Percentiles rank a stretch among this genome's conserved stretches.
Evolutionary conservation across 75 land plant genomes (phyloP).

Genomic region (Isoetes taiwanensis): DNA sequence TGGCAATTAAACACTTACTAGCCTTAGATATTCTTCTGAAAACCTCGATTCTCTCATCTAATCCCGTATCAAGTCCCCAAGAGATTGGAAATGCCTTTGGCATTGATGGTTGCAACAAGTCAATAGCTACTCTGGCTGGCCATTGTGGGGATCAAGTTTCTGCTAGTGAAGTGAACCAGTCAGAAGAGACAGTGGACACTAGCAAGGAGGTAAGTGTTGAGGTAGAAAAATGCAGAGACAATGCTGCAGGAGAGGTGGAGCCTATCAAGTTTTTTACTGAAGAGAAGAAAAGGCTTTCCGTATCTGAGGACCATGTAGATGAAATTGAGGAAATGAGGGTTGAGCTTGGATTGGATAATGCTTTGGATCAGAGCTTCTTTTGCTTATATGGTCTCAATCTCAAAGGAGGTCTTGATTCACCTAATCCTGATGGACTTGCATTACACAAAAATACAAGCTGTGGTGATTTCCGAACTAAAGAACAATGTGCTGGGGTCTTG

Average conservation of each 20-base stretch:
- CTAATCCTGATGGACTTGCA: conserved; percentile 64
- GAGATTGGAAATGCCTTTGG: conserved; percentile 6
- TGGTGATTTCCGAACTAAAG: conserved; percentile 92
- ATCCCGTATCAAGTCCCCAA: not conserved
- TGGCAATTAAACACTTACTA: conserved; percentile 82
- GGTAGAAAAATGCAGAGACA: too few relatives aligned
- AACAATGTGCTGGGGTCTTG: conserved; percentile 96
- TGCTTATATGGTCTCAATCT: conserved; percentile 95
- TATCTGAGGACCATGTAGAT: conserved; percentile 8
- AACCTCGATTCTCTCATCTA: conserved; percentile 2
- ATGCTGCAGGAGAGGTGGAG: too few relatives aligned
- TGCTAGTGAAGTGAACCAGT: too few relatives aligned
- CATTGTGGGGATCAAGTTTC: too few relatives aligned
- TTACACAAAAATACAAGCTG: conserved; percentile 73
- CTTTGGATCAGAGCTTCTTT: conserved; percentile 88
- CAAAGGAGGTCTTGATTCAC: conserved; percentile 48
- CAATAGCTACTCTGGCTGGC: not conserved
- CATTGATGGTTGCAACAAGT: not conserved
- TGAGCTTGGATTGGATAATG: conserved; percentile 66
- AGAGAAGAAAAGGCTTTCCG: not conserved
- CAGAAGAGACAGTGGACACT: not conserved
- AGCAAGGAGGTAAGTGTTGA: not conserved
- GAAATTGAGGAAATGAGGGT: conserved; percentile 54
- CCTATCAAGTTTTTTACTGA: not conserved
- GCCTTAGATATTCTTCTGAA: conserved; percentile 44